These are phyloP conservation scores for Corylus avellana DNA, from an alignment of 306 rosid genomes.

Conservation along the genomic window DNA sequence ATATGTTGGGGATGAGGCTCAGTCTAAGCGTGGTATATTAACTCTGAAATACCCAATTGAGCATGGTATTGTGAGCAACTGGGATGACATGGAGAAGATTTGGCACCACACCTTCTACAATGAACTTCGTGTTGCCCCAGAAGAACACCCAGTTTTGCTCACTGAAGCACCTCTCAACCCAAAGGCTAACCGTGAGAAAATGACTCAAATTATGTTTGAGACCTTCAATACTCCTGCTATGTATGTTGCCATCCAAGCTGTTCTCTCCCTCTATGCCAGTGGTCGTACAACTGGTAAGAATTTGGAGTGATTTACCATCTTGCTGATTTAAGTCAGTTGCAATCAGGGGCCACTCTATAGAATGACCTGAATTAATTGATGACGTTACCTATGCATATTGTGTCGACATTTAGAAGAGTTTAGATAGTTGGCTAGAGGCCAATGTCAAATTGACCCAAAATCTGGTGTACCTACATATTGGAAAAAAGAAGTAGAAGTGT, in stretches of 20 bases:
- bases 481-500: not conserved
- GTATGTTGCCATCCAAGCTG: constrained; percentile 94
- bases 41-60: constrained; percentile 87
- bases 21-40: constrained; percentile 82
- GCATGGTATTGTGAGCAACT: constrained; percentile 88
- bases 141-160: constrained; percentile 86
- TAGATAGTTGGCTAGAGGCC: not conserved
- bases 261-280: constrained; percentile 83
- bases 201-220: constrained; percentile 94
- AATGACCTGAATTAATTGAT: no score
- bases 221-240: constrained; percentile 89
- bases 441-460: not conserved
- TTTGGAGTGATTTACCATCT: constrained; percentile 8
- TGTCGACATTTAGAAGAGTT: not conserved
- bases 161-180: constrained; percentile 96
- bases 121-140: constrained; percentile 87
- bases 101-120: constrained; percentile 94
- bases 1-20: constrained; percentile 92
- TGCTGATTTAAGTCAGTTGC: not conserved
- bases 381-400: not conserved
- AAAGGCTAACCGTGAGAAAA: constrained; percentile 89
- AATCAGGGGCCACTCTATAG: no score
- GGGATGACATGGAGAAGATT: constrained; percentile 97
- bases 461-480: not conserved
- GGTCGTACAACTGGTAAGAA: constrained; percentile 90